Percentiles rank a stretch among this genome's conserved stretches.
Evolutionary conservation across 805 yeast genomes (phyloP).

Genomic region (Candida nemodendra): DNA sequence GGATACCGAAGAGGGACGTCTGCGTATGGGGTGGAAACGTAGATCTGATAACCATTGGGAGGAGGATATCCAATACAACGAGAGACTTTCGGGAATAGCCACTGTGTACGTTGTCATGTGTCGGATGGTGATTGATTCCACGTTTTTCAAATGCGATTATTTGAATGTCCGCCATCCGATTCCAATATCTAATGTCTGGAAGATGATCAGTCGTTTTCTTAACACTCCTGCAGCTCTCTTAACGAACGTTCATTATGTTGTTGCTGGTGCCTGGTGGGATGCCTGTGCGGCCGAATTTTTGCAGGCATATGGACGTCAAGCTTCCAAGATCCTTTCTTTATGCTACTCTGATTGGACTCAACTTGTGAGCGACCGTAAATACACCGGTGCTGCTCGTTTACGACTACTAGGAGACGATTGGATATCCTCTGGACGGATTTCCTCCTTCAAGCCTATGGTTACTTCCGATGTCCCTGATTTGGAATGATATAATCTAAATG

Average conservation of each 20-base stretch:
- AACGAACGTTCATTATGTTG: conserved; percentile 67
- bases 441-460: conserved; percentile 43
- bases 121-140: conserved; percentile 38
- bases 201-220: conserved; percentile 64
- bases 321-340: conserved; percentile 52
- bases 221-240: conserved; percentile 53
- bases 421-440: conserved; percentile 45
- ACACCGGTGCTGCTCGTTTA: conserved; percentile 78
- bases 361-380: conserved; percentile 48
- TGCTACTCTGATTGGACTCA: conserved; percentile 52
- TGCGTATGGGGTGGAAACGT: conserved; percentile 85
- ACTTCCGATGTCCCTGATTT: conserved; percentile 23
- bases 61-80: conserved; percentile 70
- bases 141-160: conserved; percentile 23
- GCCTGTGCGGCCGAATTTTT: conserved; percentile 60
- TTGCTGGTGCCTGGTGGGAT: conserved; percentile 91
- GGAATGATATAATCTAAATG: too few species aligned
- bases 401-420: conserved; percentile 81
- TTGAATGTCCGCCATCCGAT: conserved; percentile 45
- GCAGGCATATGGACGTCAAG: conserved; percentile 67
- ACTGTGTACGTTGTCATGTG: conserved; percentile 79
- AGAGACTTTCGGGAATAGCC: conserved; percentile 82
- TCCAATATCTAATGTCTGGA: conserved; percentile 64
- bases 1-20: conserved; percentile 79
- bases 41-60: conserved; percentile 49